These are phyloP conservation scores for Edaphochlamys debaryana DNA, from an alignment of 139 green algal genomes.

Conservation along the genomic window DNA sequence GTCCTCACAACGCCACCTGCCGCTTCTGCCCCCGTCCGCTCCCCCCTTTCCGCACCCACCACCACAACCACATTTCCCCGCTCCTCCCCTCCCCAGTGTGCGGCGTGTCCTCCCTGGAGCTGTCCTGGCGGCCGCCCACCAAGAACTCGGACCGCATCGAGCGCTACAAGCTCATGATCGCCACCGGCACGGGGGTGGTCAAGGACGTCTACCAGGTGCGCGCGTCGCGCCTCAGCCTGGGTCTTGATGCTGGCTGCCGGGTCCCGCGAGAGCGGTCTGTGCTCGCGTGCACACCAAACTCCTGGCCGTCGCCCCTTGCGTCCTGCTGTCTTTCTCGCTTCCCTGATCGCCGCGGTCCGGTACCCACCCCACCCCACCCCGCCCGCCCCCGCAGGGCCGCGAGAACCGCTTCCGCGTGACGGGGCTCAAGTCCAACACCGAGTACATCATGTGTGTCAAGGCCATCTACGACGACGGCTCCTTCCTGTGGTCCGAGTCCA, in stretches of 20 bases:
- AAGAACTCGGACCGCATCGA: constrained; percentile 83
- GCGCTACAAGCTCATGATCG: constrained; percentile 89
- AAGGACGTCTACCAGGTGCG: constrained; percentile 74
- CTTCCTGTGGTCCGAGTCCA: constrained; percentile 84
- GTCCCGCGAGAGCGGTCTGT: no score
- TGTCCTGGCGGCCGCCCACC: constrained; percentile 81
- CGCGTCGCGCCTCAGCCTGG: no score
- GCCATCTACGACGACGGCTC: constrained; percentile 86
- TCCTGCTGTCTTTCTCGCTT: no score
- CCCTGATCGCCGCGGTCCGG: no score
- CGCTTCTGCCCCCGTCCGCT: no score
- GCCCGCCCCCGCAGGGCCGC: constrained; percentile 44
- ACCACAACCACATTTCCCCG: neutral
- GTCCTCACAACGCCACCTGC: no score
- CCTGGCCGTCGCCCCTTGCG: no score
- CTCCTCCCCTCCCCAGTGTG: neutral
- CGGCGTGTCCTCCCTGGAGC: constrained; percentile 59
- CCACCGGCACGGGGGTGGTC: constrained; percentile 80
- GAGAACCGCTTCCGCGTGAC: constrained; percentile 61
- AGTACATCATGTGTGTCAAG: constrained; percentile 93
- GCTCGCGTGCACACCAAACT: no score
- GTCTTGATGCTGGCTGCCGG: no score
- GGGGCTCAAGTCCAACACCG: constrained; percentile 70
- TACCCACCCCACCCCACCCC: no score
- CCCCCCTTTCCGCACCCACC: no score